Evolutionary conservation across 306 rosid genomes (phyloP).

Genomic region (Prunus armeniaca): DNA sequence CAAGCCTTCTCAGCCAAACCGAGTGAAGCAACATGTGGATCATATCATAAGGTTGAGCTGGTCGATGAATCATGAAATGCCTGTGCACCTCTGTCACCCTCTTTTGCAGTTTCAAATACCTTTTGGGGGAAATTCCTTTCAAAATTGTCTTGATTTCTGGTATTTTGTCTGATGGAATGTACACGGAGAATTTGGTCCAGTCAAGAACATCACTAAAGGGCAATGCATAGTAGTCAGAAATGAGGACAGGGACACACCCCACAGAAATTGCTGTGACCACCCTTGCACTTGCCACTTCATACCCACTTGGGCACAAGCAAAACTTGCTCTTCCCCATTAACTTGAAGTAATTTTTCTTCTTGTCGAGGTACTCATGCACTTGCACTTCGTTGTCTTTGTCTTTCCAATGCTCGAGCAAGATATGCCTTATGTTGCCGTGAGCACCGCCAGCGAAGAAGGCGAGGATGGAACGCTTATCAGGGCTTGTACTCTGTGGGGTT

Average conservation of each 20-base stretch:
- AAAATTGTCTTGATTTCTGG: slow-evolving; percentile 51
- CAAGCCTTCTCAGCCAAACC: slow-evolving; percentile 68
- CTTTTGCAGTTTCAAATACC: slow-evolving; percentile 43
- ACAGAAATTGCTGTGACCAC: slow-evolving; percentile 51
- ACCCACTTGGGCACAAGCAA: slow-evolving; percentile 82
- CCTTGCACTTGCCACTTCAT: slow-evolving; percentile 83
- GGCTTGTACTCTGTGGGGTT: slow-evolving; percentile 2
- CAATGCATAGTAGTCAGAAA: slow-evolving; percentile 46
- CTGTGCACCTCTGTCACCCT: slow-evolving; percentile 48
- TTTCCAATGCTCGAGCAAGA: slow-evolving; percentile 51
- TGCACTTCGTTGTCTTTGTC: slow-evolving; percentile 51
- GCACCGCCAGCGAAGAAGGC: slow-evolving; percentile 77
- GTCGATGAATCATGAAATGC: slow-evolving; percentile 57
- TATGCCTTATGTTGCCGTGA: slow-evolving; percentile 53
- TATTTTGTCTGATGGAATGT: slow-evolving; percentile 44
- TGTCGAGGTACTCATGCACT: slow-evolving; percentile 55
- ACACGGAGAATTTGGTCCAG: slow-evolving; percentile 58
- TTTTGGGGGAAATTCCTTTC: slow-evolving; percentile 23
- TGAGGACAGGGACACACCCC: slow-evolving; percentile 71
- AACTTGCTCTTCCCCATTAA: slow-evolving; percentile 54
- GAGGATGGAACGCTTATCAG: slow-evolving; percentile 36
- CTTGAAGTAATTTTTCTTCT: slow-evolving; percentile 24
- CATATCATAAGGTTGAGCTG: slow-evolving; percentile 55
- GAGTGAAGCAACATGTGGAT: slow-evolving; percentile 78
- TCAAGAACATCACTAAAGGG: slow-evolving; percentile 71